Percentiles rank a stretch among this genome's conserved stretches.
These are phyloP conservation scores for Phaseolus lunatus DNA, from an alignment of 306 rosid species.

Conservation along the genomic window DNA sequence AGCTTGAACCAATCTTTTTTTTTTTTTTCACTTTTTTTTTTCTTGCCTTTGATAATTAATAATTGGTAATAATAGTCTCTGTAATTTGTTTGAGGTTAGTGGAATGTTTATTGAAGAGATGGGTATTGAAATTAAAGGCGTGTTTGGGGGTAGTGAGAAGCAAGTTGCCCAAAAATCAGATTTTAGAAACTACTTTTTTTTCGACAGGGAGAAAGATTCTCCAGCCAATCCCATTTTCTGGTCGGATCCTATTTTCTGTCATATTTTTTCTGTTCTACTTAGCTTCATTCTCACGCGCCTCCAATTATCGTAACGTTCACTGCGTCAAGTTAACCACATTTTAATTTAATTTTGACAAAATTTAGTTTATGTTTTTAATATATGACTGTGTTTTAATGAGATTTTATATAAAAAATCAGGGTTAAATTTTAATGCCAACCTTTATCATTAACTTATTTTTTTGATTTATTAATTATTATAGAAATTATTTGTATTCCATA, in stretches of 20 bases:
- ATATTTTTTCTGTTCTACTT: not conserved
- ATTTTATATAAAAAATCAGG: no score
- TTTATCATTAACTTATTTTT: no score
- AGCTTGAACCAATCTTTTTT: conserved; percentile 40
- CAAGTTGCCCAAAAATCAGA: conserved; percentile 13
- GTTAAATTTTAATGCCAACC: no score
- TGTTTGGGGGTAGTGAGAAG: conserved; percentile 34
- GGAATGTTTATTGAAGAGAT: not conserved
- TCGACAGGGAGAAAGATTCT: conserved; percentile 54
- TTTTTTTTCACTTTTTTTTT: not conserved
- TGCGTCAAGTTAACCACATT: no score
- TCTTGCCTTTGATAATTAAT: not conserved
- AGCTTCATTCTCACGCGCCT: no score
- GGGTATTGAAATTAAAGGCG: not conserved
- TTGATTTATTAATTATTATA: no score
- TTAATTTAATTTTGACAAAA: no score
- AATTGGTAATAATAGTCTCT: not conserved
- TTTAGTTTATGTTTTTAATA: no score
- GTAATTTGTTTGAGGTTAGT: not conserved
- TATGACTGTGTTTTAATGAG: no score
- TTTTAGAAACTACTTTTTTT: not conserved
- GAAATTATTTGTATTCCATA: no score
- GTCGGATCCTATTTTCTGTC: conserved; percentile 41
- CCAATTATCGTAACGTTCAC: no score
- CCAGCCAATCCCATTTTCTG: conserved; percentile 52